Evolutionary conservation across 164 flowering plant genomes (phyloP).

Genomic region (Annona squamosa): DNA sequence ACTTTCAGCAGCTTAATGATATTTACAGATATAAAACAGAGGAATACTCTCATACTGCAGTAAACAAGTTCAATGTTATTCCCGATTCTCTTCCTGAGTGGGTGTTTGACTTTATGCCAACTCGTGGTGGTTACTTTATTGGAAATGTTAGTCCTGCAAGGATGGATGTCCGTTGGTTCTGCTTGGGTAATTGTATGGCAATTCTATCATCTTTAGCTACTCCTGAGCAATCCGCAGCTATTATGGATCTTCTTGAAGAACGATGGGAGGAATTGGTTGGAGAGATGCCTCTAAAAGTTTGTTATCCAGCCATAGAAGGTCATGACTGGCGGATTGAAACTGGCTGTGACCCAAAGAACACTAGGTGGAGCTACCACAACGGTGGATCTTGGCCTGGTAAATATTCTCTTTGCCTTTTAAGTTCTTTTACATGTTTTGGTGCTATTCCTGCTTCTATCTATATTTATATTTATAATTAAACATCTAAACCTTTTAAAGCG

Average conservation of each 20-base stretch:
- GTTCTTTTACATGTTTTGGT: not conserved
- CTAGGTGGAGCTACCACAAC: constrained; percentile 90
- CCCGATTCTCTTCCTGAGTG: constrained; percentile 57
- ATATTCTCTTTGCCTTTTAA: not conserved
- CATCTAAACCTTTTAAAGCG: no score
- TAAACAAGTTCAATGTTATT: constrained; percentile 63
- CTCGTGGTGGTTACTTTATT: constrained; percentile 16
- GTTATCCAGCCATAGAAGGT: constrained; percentile 78
- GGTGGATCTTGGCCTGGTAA: constrained; percentile 97
- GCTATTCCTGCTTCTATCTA: not conserved
- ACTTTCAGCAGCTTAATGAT: constrained; percentile 67
- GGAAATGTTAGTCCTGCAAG: constrained; percentile 75
- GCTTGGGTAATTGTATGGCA: constrained; percentile 79
- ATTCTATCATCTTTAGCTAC: constrained; percentile 82
- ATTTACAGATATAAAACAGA: constrained; percentile 32
- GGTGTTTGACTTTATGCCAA: constrained; percentile 62
- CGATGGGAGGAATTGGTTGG: constrained; percentile 83
- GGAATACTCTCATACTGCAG: constrained; percentile 23
- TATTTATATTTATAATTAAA: no score
- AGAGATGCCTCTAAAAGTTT: constrained; percentile 77
- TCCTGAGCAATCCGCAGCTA: constrained; percentile 70
- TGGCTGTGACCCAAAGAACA: constrained; percentile 83
- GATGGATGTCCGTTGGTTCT: constrained; percentile 93
- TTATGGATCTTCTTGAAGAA: constrained; percentile 80
- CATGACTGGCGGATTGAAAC: constrained; percentile 81